Evolutionary conservation across 768 basidiomycete genomes (phyloP), one percentile per base, ranked within the genome.

Genomic region (Scleroderma bovista): DNA sequence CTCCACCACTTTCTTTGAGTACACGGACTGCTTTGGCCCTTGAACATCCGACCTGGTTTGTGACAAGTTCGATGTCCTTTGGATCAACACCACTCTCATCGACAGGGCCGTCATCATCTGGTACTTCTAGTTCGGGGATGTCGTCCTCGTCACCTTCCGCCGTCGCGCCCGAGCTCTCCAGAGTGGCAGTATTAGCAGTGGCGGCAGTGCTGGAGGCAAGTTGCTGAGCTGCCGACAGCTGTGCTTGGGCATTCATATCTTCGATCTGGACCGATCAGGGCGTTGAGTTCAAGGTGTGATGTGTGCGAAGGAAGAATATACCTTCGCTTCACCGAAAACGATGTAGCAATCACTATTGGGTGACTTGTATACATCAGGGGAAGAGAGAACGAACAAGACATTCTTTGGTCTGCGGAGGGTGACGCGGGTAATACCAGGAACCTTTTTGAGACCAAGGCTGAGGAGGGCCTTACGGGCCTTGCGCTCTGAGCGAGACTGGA

Each of bases 321-420:
- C 86, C 82, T 93, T 93, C 48, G 90, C 94, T 77, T 98, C 96
- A 56, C 96, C 96, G 61, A 98, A 99, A 56, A 99, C 93, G 66
- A 99, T 92, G 78, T 99, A 97, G 72, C 88, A 92, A 72, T 99
- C 96, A 65, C 91, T 93, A 73, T 92, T 93, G 38, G 88, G 84
- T 44, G 90, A 93, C 78, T 97, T 97, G 84, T 89, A 99, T 47
- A 99, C 96, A 57, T 99, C 96, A 33, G 96, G 96, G 45, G 85
- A 75, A 47, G 90, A 83, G 60, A 99, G 79, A 52, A 97, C 94
- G 66, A 97, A 89, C 54, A 98, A 82, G 55, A 95, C 93, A 66
- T 93, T 93, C 75, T 97, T 97, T 44, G 96, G 90, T 69, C 94
- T 80, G 66, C 93, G 78, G 62, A 99, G 77, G 50, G 93, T 95